Conservation (phyloP, 345 rosid genomes). For the Bruguiera gymnorhiza region DNA sequence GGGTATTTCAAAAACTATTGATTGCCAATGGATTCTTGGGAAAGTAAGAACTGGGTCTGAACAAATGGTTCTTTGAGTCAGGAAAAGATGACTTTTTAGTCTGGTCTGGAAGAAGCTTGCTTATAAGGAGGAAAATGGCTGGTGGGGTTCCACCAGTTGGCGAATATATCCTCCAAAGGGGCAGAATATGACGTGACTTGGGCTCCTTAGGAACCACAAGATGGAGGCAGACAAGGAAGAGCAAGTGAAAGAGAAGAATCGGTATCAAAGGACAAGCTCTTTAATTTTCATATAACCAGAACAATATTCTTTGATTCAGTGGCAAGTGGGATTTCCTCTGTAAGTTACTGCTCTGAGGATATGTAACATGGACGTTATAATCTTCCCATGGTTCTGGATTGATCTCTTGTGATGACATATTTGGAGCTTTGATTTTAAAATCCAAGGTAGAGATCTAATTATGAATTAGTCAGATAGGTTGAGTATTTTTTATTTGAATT, state of each 20-base stretch:
- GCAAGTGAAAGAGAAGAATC: constrained; percentile 32
- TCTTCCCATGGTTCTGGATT: neutral
- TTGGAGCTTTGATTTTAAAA: too few species aligned
- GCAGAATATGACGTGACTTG: constrained; percentile 45
- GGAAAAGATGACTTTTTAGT: constrained; percentile 15
- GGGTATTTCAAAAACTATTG: neutral
- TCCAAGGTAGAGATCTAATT: too few species aligned
- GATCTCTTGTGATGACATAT: too few species aligned
- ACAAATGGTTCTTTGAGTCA: constrained; percentile 25
- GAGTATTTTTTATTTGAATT: too few species aligned
- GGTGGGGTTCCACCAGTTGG: constrained; percentile 61
- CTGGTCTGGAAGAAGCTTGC: constrained; percentile 22
- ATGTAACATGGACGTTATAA: neutral
- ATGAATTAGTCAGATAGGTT: too few species aligned
- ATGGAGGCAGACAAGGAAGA: constrained; percentile 26
- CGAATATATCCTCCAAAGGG: constrained; percentile 44
- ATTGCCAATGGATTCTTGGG: neutral
- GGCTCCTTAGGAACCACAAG: constrained; percentile 48
- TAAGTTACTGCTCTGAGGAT: constrained; percentile 7
- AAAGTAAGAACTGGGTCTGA: constrained; percentile 2
- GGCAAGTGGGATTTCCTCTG: constrained; percentile 24
- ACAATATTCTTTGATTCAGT: constrained; percentile 30
- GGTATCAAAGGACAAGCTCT: constrained; percentile 29
- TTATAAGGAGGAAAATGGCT: constrained; percentile 47
- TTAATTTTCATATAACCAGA: constrained; percentile 6